Base-by-base conservation (phyloP, 495 filamentous ascomycete genomes). In the Evernia prunastri region DNA sequence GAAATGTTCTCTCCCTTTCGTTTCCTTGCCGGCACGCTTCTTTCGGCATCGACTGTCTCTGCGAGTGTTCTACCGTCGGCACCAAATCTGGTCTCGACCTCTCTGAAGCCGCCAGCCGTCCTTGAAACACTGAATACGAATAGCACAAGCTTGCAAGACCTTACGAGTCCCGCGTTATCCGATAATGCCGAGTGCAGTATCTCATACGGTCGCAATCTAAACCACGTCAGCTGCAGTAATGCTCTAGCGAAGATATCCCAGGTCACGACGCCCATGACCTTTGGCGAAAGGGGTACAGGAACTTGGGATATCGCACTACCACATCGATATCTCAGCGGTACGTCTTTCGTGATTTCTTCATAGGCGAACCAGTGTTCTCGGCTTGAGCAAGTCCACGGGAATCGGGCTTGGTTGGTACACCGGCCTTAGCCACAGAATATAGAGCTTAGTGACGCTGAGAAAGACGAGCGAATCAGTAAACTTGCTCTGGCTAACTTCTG, bases 261-360 rank as follows among this genome's bases (percentile, higher is more conserved):
- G 8, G 76, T 78, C 13, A 31, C 49, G 13, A 7, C 27, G 8
- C 27, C 49, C 8, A 15, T 53, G 27, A 53, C 49, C 6, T 53
- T 53, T 31, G 49, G 49, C 1, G 25, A 53, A 27, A 29, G 49
- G 15, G 49, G 25, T 29, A 53, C 49, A 18, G 49, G 49, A 31
- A 17, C 25, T 53, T 53, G 49, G 49, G 49, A 53, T 31, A 27
- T 53, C 13, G 13, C 18, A 18, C 13, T 53, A 18, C 49, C 49
- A 53, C 49, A 27, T 17, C 49, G 49, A 18, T 31, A 53, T 31
- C 25, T 53, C 27, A 53, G 49, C 49, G 49, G 49, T 53, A 53
- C 3, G 49, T 31, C 5, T 4, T 18, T 17, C 40, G 4, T 20
- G 10, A 10, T 7, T 20, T 43, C 7, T 15, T 43, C 40, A 17